These are phyloP conservation scores for Funneliformis caledonium DNA, from an alignment of 371 early-diverging fungal genomes.

Conservation along the genomic window DNA sequence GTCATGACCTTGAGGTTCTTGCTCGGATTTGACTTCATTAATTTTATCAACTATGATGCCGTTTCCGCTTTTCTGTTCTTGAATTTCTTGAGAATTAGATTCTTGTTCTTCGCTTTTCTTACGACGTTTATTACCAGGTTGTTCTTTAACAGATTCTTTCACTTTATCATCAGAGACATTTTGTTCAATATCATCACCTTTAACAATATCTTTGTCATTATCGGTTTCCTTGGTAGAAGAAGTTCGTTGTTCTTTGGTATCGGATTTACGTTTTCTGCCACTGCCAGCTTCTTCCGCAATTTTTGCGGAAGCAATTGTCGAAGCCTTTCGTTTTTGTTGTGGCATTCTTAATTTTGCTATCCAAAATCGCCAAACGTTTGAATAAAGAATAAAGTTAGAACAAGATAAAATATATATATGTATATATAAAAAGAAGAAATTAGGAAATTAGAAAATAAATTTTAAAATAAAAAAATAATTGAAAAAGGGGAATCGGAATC, in stretches of 20 bases:
- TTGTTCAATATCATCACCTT: not conserved
- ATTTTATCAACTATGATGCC: not conserved
- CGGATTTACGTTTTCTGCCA: not conserved
- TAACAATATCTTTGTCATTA: not conserved
- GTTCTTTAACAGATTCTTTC: not conserved
- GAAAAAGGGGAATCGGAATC: too few species aligned
- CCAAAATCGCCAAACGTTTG: too few species aligned
- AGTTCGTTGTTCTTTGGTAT: not conserved
- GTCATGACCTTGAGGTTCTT: not conserved
- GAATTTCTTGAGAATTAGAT: not conserved
- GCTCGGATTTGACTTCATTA: not conserved
- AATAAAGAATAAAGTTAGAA: too few species aligned
- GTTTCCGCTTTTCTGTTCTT: not conserved
- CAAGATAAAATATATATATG: too few species aligned
- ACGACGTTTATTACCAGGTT: not conserved
- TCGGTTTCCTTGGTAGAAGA: not conserved
- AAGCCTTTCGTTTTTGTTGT: slow-evolving; percentile 11
- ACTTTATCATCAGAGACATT: not conserved
- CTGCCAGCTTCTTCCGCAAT: not conserved
- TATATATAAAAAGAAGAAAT: too few species aligned
- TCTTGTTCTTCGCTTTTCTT: slow-evolving; percentile 3
- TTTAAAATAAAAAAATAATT: too few species aligned
- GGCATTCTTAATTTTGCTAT: not conserved
- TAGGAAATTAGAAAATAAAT: too few species aligned
- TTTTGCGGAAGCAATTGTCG: not conserved